Percentiles rank a stretch among this genome's conserved stretches.
These are phyloP conservation scores for Candida germanica DNA, from an alignment of 805 yeast genomes.

Conservation along the genomic window DNA sequence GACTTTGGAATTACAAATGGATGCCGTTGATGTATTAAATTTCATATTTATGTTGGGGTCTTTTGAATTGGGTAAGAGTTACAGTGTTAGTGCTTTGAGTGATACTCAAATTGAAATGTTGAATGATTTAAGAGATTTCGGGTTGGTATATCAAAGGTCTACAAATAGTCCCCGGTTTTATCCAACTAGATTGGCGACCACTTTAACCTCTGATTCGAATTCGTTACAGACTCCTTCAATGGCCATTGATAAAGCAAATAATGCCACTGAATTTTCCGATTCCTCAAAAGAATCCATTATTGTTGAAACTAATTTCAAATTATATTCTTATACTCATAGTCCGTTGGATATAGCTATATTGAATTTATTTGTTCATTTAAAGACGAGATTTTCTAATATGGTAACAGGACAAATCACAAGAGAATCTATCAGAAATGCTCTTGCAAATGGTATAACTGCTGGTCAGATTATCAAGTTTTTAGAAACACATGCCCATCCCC, in stretches of 20 bases:
- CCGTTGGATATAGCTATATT: slow-evolving; percentile 93
- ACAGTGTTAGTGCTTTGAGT: slow-evolving; percentile 65
- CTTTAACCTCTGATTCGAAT: slow-evolving; percentile 79
- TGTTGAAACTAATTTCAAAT: slow-evolving; percentile 88
- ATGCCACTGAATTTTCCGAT: slow-evolving; percentile 37
- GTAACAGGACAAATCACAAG: slow-evolving; percentile 92
- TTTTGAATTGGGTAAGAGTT: slow-evolving; percentile 84
- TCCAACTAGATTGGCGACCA: slow-evolving; percentile 88
- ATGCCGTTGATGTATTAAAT: slow-evolving; percentile 92
- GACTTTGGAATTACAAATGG: slow-evolving; percentile 84
- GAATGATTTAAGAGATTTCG: slow-evolving; percentile 87
- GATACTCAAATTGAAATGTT: slow-evolving; percentile 83
- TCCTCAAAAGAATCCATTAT: slow-evolving; percentile 64
- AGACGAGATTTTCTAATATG: slow-evolving; percentile 83
- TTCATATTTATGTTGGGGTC: slow-evolving; percentile 93
- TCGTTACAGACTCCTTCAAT: slow-evolving; percentile 70
- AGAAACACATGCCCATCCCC: slow-evolving; percentile 91
- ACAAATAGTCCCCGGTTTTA: slow-evolving; percentile 65
- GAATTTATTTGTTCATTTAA: slow-evolving; percentile 81
- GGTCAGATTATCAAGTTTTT: slow-evolving; percentile 89
- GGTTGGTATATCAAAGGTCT: slow-evolving; percentile 67
- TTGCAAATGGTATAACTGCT: slow-evolving; percentile 86
- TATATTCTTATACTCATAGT: slow-evolving; percentile 90
- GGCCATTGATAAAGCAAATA: slow-evolving; percentile 69
- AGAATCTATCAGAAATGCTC: slow-evolving; percentile 83